Conservation (phyloP, 75 land plant genomes). For the Sequoia sempervirens region DNA sequence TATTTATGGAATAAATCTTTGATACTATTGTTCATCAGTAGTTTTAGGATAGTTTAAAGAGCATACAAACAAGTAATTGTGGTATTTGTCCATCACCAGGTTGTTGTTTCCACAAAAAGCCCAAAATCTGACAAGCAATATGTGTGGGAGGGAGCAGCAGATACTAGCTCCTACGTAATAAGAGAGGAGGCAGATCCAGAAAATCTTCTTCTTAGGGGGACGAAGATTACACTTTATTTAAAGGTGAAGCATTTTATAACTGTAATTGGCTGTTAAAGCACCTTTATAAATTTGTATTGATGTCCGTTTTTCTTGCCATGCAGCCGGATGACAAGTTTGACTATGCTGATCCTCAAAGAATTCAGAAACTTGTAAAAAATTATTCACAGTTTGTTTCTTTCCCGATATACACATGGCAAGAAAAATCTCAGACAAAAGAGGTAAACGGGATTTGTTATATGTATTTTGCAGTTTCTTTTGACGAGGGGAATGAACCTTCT, state of each 20-base stretch:
- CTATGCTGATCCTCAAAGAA: slow-evolving; percentile 65
- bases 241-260: slow-evolving; percentile 29
- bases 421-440: slow-evolving; percentile 85
- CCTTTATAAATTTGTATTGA: background rate
- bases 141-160: slow-evolving; percentile 79
- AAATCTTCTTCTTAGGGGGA: slow-evolving; percentile 61
- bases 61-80: background rate
- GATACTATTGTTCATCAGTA: background rate
- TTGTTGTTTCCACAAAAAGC: slow-evolving; percentile 81
- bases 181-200: slow-evolving; percentile 81
- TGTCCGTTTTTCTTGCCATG: slow-evolving; percentile 7
- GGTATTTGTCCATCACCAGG: slow-evolving; percentile 26
- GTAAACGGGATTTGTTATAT: slow-evolving; percentile 22
- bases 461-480: background rate
- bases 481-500: background rate
- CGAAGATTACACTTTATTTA: slow-evolving; percentile 66
- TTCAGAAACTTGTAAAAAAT: slow-evolving; percentile 82
- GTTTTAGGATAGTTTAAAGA: background rate
- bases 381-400: slow-evolving; percentile 98
- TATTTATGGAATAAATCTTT: background rate
- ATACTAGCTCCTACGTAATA: slow-evolving; percentile 66
- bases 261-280: background rate
- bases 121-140: slow-evolving; percentile 88
- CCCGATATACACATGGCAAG: slow-evolving; percentile 94
- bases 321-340: slow-evolving; percentile 93